Conservation (phyloP, 2,329 filamentous ascomycete genomes). For the Chrysoporthe deuterocubensis region DNA sequence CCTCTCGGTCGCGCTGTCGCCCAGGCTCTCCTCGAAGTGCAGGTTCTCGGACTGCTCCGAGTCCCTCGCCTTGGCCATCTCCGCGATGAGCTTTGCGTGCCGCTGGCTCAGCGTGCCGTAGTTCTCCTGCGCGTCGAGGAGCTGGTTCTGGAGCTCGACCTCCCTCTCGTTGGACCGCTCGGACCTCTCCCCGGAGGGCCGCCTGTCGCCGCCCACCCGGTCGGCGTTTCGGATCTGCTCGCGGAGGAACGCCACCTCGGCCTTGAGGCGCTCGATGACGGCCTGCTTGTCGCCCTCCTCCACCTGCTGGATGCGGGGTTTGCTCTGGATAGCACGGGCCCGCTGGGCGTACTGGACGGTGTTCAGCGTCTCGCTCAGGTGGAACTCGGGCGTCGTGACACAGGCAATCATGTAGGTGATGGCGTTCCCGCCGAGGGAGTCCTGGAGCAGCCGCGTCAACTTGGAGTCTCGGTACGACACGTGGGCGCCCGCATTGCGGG, state of each 20-base stretch:
- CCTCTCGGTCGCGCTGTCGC: conserved; percentile 81
- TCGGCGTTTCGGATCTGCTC: conserved; percentile 92
- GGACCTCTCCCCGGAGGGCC: conserved; percentile 68
- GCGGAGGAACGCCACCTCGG: conserved; percentile 89
- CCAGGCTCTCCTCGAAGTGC: conserved; percentile 63
- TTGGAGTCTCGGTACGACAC: conserved; percentile 99
- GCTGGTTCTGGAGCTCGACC: conserved; percentile 87
- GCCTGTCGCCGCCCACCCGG: conserved; percentile 62
- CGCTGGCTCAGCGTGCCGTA: conserved; percentile 89
- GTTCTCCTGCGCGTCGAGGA: conserved; percentile 92
- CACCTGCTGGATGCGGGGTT: conserved; percentile 91
- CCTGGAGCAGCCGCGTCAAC: conserved; percentile 90
- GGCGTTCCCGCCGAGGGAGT: conserved; percentile 94
- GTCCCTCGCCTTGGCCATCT: conserved; percentile 86
- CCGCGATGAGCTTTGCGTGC: conserved; percentile 92
- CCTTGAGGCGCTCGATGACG: conserved; percentile 88
- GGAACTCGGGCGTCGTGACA: conserved; percentile 95
- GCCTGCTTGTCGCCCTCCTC: conserved; percentile 95
- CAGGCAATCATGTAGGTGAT: conserved; percentile 99
- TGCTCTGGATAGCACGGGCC: conserved; percentile 94
- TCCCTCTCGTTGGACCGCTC: conserved; percentile 86
- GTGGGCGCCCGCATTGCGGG: conserved; percentile 82
- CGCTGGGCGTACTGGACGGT: conserved; percentile 97
- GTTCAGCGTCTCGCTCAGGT: conserved; percentile 95
- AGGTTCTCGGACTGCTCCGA: conserved; percentile 65